Conservation (phyloP, 805 yeast species). For the Jamesozyma gamospora region DNA sequence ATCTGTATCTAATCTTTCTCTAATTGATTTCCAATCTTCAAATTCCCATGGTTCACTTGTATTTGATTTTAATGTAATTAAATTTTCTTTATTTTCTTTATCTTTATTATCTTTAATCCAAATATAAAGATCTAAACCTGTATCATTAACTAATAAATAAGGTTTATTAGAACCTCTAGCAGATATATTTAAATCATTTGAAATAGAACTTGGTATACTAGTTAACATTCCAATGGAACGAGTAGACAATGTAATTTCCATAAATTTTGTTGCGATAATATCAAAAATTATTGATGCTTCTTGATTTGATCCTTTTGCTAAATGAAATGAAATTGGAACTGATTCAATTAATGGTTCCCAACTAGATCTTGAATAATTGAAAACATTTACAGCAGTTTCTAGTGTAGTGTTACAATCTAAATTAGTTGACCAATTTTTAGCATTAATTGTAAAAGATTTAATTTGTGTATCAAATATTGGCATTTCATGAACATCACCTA, state of each 20-base stretch:
- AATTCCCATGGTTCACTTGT: conserved; percentile 73
- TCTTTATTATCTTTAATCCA: conserved; percentile 55
- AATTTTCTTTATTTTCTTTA: conserved; percentile 13
- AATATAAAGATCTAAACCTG: conserved; percentile 71
- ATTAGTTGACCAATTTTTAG: conserved; percentile 81
- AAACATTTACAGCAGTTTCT: conserved; percentile 61
- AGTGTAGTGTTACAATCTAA: conserved; percentile 58
- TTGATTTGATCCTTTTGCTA: conserved; percentile 39
- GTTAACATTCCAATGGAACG: conserved; percentile 70
- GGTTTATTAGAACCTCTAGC: conserved; percentile 78
- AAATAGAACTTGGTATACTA: conserved; percentile 51
- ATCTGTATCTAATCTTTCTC: conserved; percentile 69
- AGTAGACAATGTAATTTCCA: conserved; percentile 75
- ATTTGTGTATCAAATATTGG: conserved; percentile 75
- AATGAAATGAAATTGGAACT: conserved; percentile 69
- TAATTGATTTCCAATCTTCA: conserved; percentile 82
- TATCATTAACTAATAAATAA: conserved; percentile 67
- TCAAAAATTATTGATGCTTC: conserved; percentile 48
- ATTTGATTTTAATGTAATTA: conserved; percentile 36
- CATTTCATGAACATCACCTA: conserved; percentile 85
- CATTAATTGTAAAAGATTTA: conserved; percentile 55
- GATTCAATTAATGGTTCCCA: conserved; percentile 95
- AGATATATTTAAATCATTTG: conserved; percentile 43
- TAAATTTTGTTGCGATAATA: conserved; percentile 61
- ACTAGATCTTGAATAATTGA: conserved; percentile 78